Evolutionary conservation across 768 basidiomycete genomes (phyloP), one percentile per base, ranked within the genome.

Genomic region (Trametes gibbosa): DNA sequence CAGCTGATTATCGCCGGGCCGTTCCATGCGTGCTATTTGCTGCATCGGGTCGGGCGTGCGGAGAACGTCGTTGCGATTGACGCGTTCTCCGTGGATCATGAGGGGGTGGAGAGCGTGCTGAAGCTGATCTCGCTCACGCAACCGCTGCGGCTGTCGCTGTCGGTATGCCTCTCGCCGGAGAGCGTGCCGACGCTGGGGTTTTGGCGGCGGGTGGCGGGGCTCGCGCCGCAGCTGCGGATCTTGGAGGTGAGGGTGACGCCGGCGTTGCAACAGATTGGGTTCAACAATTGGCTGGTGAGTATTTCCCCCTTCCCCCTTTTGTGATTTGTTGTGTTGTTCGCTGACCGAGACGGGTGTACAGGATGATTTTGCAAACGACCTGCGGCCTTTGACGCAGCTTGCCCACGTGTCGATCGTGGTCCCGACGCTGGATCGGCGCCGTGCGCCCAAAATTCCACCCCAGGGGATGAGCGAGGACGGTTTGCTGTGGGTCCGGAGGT

Each of bases 211-310:
- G 42, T 56, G 29, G 17, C 46, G 12, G 25, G 35, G 9, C 19
- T 23, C 16, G 46, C 46, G 35, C 45, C 54, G 25, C 54, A n/a
- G 24, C 17, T 56, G 46, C 54, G 25, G 8, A 23, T 14, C 21
- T n/a, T 56, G 35, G 25, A 25, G 46, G 46, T 56, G 25, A 17
- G 6, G n/a, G 9, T 56, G 9, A n/a, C 37, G n/a, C 24, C 40
- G 16, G 45, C 43, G 10, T 43, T 21, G 17, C 9, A 37, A 4
- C 2, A 23, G 25, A 27, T 12, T 2, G 46, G 39, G 27, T 25
- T 48, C 25, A 19, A 21, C 14, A 3, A 14, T n/a, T 56, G 54
- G 54, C 54, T 56, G 45, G 54, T 56, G 24, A 27, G 54, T 27
- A 1, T 17, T 3, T 24, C 23, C 23, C 4, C n/a, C n/a, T n/a